A percentile compares a stretch with the other conserved stretches of the same genome.
These are phyloP conservation scores for Blastocystis sp. DNA, from an alignment of 352 stramenopile species.

Conservation along the genomic window DNA sequence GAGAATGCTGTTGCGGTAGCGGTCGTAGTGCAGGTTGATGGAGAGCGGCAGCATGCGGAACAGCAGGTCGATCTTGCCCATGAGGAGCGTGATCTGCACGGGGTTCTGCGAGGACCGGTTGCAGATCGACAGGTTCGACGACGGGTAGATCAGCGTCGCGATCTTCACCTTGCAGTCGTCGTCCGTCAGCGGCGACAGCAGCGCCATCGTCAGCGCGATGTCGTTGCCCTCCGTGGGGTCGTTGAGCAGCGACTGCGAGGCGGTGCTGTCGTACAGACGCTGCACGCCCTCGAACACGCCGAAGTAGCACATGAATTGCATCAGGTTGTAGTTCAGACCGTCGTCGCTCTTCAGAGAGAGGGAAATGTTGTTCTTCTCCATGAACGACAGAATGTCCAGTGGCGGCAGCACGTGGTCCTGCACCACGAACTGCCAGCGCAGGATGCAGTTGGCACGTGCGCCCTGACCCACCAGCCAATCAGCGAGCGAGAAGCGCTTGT, in stretches of 20 bases:
- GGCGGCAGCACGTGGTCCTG: not conserved
- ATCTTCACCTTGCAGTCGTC: conserved; percentile 46
- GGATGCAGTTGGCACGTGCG: conserved; percentile 15
- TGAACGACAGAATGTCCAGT: conserved; percentile 5
- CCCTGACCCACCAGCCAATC: conserved; percentile 24
- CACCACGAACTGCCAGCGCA: conserved; percentile 66
- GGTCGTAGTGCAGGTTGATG: conserved; percentile 31
- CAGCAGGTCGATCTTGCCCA: conserved; percentile 65
- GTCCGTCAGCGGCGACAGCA: conserved; percentile 26
- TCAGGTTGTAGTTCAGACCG: conserved; percentile 54
- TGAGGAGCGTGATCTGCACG: conserved; percentile 23
- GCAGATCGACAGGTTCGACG: conserved; percentile 55
- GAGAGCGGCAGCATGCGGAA: conserved; percentile 37
- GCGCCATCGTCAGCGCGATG: conserved; percentile 54
- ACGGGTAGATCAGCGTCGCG: conserved; percentile 33
- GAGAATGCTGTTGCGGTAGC: conserved; percentile 36
- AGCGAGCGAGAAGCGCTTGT: not conserved
- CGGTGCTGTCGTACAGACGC: not conserved
- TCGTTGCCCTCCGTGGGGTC: conserved; percentile 43
- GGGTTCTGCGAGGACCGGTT: conserved; percentile 54
- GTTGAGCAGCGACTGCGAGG: conserved; percentile 33
- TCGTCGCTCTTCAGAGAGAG: conserved; percentile 46
- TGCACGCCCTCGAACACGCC: conserved; percentile 28
- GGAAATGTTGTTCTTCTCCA: conserved; percentile 31
- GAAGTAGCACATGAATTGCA: conserved; percentile 72